These are phyloP conservation scores for Protostelium mycophagum DNA, from an alignment of 78 protist species.

Conservation along the genomic window DNA sequence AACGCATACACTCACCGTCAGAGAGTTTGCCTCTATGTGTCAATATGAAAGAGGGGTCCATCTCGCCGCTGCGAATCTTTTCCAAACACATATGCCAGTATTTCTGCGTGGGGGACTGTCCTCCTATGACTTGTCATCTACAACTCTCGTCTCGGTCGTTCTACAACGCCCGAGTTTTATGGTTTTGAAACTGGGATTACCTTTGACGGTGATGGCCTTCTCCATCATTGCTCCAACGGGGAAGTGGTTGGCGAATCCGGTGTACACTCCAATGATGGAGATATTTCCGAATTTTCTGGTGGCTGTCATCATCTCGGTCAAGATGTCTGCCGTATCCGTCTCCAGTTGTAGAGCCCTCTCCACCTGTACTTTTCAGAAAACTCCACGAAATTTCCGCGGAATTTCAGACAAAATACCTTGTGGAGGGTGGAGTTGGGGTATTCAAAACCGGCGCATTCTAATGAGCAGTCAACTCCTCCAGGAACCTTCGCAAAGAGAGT, in stretches of 20 bases:
- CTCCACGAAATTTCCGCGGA: no score
- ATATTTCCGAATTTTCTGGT: constrained; percentile 11
- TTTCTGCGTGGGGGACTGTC: neutral
- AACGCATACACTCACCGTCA: neutral
- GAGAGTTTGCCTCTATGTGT: neutral
- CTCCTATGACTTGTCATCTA: no score
- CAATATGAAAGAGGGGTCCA: neutral
- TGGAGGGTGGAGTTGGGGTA: constrained; percentile 25
- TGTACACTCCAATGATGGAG: constrained; percentile 16
- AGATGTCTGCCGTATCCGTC: constrained; percentile 19
- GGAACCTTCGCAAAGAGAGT: neutral
- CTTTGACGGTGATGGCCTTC: constrained; percentile 5
- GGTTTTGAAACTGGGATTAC: no score
- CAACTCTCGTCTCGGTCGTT: no score
- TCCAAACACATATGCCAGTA: neutral
- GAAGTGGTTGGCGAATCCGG: constrained; percentile 23
- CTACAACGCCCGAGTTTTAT: no score
- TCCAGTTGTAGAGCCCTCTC: constrained; percentile 22
- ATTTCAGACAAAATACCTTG: neutral
- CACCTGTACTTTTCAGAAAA: neutral
- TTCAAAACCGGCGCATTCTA: constrained; percentile 38
- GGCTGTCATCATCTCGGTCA: constrained; percentile 19
- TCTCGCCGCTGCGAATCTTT: neutral
- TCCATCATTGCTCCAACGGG: constrained; percentile 22
- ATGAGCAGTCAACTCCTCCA: constrained; percentile 11